Conservation (phyloP, 768 basidiomycete species). For the Leccinum obscurum region DNA sequence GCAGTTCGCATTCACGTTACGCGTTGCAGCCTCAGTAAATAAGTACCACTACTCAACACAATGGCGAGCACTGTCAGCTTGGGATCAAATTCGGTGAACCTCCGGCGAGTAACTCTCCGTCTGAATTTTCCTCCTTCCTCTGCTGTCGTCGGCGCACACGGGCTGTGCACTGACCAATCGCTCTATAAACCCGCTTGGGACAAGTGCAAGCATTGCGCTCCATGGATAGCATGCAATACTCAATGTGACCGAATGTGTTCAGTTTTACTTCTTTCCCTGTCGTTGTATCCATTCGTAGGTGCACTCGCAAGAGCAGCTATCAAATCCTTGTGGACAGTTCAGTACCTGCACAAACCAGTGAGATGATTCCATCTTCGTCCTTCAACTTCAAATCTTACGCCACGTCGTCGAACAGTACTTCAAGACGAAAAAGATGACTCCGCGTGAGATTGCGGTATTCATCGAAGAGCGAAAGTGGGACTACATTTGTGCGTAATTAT, state of each 20-base stretch:
- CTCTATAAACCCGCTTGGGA: conserved; percentile 79
- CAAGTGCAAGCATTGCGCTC: conserved; percentile 64
- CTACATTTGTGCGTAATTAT: conserved; percentile 58
- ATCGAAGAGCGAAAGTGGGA: conserved; percentile 91
- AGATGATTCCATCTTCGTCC: conserved; percentile 18
- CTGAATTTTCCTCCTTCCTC: conserved; percentile 83
- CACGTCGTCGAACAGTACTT: conserved; percentile 59
- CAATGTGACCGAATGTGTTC: background rate
- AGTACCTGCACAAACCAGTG: conserved; percentile 68
- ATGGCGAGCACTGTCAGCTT: background rate
- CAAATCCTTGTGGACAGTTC: conserved; percentile 66
- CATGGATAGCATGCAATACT: background rate
- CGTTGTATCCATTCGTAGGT: conserved; percentile 71
- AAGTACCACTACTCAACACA: background rate
- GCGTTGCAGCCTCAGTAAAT: no score
- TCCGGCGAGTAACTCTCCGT: conserved; percentile 56
- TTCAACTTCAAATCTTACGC: background rate
- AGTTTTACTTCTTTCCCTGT: conserved; percentile 63
- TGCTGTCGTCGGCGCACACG: conserved; percentile 79
- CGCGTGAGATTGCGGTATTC: conserved; percentile 67
- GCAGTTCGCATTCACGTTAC: no score
- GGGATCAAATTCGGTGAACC: conserved; percentile 33
- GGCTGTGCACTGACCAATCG: conserved; percentile 74
- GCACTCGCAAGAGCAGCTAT: conserved; percentile 60
- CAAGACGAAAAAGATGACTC: conserved; percentile 78